phyloP scores from a whole-genome alignment of 257 asterid genomes.

The Jacaranda mimosifolia region DNA sequence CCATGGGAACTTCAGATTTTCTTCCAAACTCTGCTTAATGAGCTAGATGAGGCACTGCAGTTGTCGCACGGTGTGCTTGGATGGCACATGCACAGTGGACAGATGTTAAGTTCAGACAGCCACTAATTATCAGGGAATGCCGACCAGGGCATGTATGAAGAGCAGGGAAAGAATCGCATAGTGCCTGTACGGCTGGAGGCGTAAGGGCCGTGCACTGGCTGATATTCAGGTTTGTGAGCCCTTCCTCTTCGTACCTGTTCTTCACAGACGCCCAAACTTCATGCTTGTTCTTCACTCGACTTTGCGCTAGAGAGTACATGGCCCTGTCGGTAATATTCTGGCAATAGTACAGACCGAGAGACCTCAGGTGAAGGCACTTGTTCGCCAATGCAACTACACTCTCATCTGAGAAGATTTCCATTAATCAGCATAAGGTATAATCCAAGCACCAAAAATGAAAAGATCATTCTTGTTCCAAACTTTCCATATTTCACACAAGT shows the following conservation, averaged over 20 bases:
- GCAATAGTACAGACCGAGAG: constrained; percentile 92
- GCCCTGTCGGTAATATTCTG: constrained; percentile 91
- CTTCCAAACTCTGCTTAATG: constrained; percentile 47
- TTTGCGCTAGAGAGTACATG: constrained; percentile 90
- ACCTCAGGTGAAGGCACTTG: constrained; percentile 77
- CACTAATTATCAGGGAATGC: constrained; percentile 90
- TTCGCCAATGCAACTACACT: constrained; percentile 86
- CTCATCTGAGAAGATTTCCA: constrained; percentile 58
- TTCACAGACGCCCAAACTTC: constrained; percentile 69
- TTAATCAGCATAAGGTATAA: background rate
- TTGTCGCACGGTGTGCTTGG: constrained; percentile 66
- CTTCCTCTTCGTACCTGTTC: constrained; percentile 79
- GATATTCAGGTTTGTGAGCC: constrained; percentile 83
- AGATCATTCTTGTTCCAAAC: background rate
- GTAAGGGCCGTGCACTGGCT: constrained; percentile 99
- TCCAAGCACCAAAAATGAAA: background rate
- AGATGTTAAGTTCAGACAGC: constrained; percentile 83
- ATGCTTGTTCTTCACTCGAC: constrained; percentile 66
- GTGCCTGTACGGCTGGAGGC: constrained; percentile 96
- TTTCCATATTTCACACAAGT: too few species aligned
- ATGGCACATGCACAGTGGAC: constrained; percentile 88
- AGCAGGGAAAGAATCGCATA: constrained; percentile 94
- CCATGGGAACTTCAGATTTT: background rate
- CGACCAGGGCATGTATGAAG: constrained; percentile 90
- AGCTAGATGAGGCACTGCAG: constrained; percentile 67